A percentile compares a stretch with the other conserved stretches of the same genome.
Conservation (phyloP, 805 yeast genomes). For the Barnettozyma botsteinii region DNA sequence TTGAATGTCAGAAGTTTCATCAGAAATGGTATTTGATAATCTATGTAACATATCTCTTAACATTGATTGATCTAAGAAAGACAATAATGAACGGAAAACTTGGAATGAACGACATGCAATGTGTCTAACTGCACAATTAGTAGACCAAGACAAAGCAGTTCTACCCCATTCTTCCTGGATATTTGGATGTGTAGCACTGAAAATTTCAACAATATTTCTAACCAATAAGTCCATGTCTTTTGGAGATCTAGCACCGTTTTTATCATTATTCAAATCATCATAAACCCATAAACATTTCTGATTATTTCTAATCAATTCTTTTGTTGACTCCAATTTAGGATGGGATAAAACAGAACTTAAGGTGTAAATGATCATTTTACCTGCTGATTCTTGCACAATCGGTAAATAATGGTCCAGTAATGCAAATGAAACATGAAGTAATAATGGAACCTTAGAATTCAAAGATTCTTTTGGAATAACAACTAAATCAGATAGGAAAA, state of each 20-base stretch:
- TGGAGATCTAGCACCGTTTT: slow-evolving; percentile 79
- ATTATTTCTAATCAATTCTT: slow-evolving; percentile 49
- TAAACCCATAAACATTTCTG: slow-evolving; percentile 67
- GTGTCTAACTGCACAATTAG: slow-evolving; percentile 95
- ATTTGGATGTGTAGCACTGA: slow-evolving; percentile 39
- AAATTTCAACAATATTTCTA: slow-evolving; percentile 53
- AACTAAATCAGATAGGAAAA: slow-evolving; percentile 77
- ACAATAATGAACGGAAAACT: slow-evolving; percentile 76
- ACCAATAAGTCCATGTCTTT: slow-evolving; percentile 75
- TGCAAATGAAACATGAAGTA: slow-evolving; percentile 75
- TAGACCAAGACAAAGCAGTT: slow-evolving; percentile 86
- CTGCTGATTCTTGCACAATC: slow-evolving; percentile 80
- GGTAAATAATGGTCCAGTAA: slow-evolving; percentile 83
- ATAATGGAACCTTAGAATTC: slow-evolving; percentile 54
- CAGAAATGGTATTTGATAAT: slow-evolving; percentile 87
- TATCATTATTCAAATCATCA: slow-evolving; percentile 74
- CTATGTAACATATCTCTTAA: slow-evolving; percentile 90
- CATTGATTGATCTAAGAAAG: slow-evolving; percentile 81
- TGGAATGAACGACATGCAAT: slow-evolving; percentile 96
- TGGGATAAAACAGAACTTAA: slow-evolving; percentile 51
- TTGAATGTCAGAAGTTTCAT: slow-evolving; percentile 83
- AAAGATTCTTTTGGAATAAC: slow-evolving; percentile 61
- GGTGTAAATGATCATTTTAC: slow-evolving; percentile 64
- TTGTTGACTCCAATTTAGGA: slow-evolving; percentile 50
- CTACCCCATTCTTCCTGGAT: slow-evolving; percentile 83